Base-by-base conservation (phyloP, 371 early-diverging fungal species). In the Choanephora cucurbitarum region DNA sequence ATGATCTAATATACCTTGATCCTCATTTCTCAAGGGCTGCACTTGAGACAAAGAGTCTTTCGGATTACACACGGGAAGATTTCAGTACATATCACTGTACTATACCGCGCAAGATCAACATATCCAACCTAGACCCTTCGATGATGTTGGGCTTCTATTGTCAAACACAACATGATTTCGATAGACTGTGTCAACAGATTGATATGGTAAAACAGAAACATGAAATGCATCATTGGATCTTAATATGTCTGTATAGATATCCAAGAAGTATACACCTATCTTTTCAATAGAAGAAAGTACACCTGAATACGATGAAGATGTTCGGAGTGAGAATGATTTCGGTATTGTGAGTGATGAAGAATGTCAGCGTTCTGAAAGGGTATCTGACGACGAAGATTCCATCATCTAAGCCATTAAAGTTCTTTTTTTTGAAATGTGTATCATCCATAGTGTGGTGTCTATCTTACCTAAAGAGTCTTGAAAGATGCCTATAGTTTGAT, bases 121-220 rank as follows among this genome's bases (percentile, higher is more conserved):
- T 98, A 24, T 69, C 78, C 8, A 70, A 85, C 11, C 58, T 98
- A 37, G 98, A 98, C 67, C 98, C 98, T 0, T 94, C 93, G 4
- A 90, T 98, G 90, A 79, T 95, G 19, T 64, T 95, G 54, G 96
- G 96, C 1, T 98, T 95, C 69, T 95, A 88, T 67, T 91, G 89
- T 58, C 71, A 73, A 14, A 81, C 84, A n/a, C 55, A 63, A 17
- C 52, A 57, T 2, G 91, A 91, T 1, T 87, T 91, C 60, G 81
- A 87, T 42, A 65, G 69, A n/a, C 82, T 93, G 54, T 84, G 85
- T 57, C 58, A 64, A 13, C 74, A 74, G 21, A 73, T 81, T 7
- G 59, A 70, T 21, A 62, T 75, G 66, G 77, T 89, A 68, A 62
- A 59, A 33, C 5, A n/a, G 22, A 49, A 44, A 14, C 23, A 55